Evolutionary conservation across 2,329 filamentous ascomycete genomes (phyloP), one percentile per base, ranked within the genome.

Genomic region (Incumbomyces delicatus): DNA sequence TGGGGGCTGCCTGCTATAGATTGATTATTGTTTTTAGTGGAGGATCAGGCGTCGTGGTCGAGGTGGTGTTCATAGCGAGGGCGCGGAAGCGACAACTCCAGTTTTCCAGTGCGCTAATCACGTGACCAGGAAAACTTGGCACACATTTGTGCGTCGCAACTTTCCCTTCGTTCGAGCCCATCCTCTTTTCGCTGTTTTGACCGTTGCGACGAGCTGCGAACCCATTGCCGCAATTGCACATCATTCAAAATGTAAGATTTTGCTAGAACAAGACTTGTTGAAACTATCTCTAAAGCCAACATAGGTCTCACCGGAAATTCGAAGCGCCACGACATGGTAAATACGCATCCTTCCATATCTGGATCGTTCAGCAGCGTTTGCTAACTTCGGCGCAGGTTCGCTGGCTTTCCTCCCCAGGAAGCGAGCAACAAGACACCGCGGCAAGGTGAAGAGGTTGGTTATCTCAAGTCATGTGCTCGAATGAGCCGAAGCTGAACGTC

Each of bases 241-340:
- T 38, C 11, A 22, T 38, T 38, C 33, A 18, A 45, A 3, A 45
- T 45, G 42, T 45, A 45, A 38, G 42, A 12, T 13, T 7, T 18
- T 13, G 8, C 14, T 7, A 18, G 12, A n/a, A 27, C 5, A 17
- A 36, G 22, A 3, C 27, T 29, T 2, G 3, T 20, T 14, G 14
- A 32, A 17, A 20, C 29, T 20, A 17, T 14, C 16, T 12, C 49
- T 51, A 41, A 51, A 31, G 32, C 16, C 2, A 12, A 29, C 10
- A 45, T 14, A 71, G 68, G 69, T 70, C 67, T 68, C 78, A 81
- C 74, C 71, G 77, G 64, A 81, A 81, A 72, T 81, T 76, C 73
- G 80, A 94, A 81, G 89, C 89, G 70, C 89, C 89, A 69, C 85
- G 90, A 71, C 90, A 96, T 78, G 92, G 90, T 74, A 88, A 83